Evolutionary conservation across 2,329 filamentous ascomycete species (phyloP).

Genomic region (Nakataea oryzae): DNA sequence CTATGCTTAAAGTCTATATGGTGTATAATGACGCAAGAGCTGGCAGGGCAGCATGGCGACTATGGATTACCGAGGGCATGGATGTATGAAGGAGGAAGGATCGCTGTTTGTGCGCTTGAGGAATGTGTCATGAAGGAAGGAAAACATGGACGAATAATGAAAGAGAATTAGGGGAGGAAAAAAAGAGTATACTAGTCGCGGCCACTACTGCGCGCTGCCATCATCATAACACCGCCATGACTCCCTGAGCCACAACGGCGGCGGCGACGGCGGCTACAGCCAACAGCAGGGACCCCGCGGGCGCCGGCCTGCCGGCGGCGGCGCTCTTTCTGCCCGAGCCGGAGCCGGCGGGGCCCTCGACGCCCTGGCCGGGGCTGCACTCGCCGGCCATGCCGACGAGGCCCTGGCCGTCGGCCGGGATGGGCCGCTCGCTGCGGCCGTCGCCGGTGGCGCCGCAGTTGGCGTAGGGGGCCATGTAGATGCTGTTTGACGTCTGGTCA

Average conservation of each 20-base stretch:
- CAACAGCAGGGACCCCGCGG: not conserved
- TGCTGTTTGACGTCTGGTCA: conserved; percentile 19
- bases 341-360: not conserved
- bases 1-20: not conserved
- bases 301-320: not conserved
- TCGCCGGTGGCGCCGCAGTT: conserved; percentile 18
- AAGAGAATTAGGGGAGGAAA: not conserved
- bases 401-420: conserved; percentile 8
- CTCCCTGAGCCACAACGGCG: not conserved
- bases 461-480: conserved; percentile 20
- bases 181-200: not conserved
- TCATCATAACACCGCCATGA: not conserved
- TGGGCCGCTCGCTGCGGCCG: conserved; percentile 12
- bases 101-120: not conserved
- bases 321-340: conserved; percentile 5
- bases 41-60: too few relatives aligned
- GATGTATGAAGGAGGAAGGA: not conserved
- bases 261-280: not conserved
- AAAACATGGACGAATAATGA: too few relatives aligned
- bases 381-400: conserved; percentile 7
- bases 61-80: too few relatives aligned
- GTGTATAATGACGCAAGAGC: too few relatives aligned
- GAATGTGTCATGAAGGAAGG: not conserved
- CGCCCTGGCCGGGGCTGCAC: conserved; percentile 7
- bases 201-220: too few relatives aligned